Evolutionary conservation across 2,329 filamentous ascomycete genomes (phyloP).

Genomic region (Alternaria arborescens): DNA sequence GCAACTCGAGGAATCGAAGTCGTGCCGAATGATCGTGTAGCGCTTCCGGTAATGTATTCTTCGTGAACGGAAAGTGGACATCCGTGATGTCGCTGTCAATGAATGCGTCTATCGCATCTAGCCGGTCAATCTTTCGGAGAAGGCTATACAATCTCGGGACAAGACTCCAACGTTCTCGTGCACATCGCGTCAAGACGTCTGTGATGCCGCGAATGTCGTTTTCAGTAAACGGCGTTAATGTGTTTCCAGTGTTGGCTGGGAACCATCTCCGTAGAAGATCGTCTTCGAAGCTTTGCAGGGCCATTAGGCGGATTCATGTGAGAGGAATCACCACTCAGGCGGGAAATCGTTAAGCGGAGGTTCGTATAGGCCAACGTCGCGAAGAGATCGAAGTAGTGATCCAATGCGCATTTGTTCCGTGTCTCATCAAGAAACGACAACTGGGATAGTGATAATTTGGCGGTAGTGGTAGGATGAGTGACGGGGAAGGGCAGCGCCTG

Average conservation of each 20-base stretch:
- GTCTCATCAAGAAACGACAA: no score
- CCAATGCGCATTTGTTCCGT: no score
- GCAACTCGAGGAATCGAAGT: conserved; percentile 20
- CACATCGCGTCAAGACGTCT: conserved; percentile 14
- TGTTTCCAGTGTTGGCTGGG: neutral
- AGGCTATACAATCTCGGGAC: conserved; percentile 28
- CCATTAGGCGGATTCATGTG: neutral
- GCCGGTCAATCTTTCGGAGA: conserved; percentile 18
- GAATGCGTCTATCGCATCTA: conserved; percentile 20
- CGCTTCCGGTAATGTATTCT: neutral
- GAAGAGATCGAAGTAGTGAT: no score
- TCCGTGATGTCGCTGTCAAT: conserved; percentile 16
- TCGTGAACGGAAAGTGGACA: conserved; percentile 18
- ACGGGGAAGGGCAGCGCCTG: no score
- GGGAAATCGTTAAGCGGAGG: no score
- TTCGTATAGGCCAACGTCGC: no score
- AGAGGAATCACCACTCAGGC: no score
- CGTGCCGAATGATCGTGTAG: conserved; percentile 2
- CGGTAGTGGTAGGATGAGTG: no score
- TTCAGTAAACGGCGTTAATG: conserved; percentile 9
- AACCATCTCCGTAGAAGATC: conserved; percentile 1
- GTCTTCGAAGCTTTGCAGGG: neutral
- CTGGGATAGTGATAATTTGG: no score
- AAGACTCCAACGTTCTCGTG: conserved; percentile 16
- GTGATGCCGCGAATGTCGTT: conserved; percentile 20